Base-by-base conservation (phyloP, 305 asterid genomes). In the Fraxinus floribunda region DNA sequence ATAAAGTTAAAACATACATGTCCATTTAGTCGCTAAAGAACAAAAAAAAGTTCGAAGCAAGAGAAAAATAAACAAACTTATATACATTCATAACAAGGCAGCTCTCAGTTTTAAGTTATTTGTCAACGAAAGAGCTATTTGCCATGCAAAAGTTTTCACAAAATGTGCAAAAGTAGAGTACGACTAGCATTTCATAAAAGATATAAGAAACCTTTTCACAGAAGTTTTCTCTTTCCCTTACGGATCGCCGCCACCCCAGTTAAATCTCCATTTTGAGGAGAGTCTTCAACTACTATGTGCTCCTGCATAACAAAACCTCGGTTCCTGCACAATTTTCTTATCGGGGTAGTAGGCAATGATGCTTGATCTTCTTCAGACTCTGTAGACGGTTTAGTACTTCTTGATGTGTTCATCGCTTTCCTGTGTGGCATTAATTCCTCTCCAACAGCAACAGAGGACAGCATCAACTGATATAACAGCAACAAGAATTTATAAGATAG, bases 401-500 rank as follows among this genome's bases (percentile, higher is more conserved):
- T 76, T 39, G 78, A 77, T 20, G 68, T 70, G 41, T 85, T 71
- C 32, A 3, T 83, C 39, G 80, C 82, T 13, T 76, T 75, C 81
- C 98, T 90, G 79, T 91, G 93, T 26, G 98, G 98, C 99, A 95
- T 95, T 78, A 94, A 83, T 86, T 94, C 99, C 78, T 90, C 94
- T 9, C 98, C 98, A 29, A 1, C 89, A 49, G 16, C 88, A 90
- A 94, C 93, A 46, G 92, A 83, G 82, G 85, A 41, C 92, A 94
- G 75, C 99, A 94, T 95, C 38, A 91, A 82, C 98, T 95, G 93
- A 81, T 79, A 75, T 57, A 22, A 20, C 66, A 79, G 49, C 9
- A 39, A 30, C 68, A 72, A 22, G 77, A 24, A 66, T 66, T 49
- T 9, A 46, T 30, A 70, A 62, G 6, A 57, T 18, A 24, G 32